These are phyloP conservation scores for Pyronema domesticum DNA, from an alignment of 495 filamentous ascomycete genomes.

Conservation along the genomic window DNA sequence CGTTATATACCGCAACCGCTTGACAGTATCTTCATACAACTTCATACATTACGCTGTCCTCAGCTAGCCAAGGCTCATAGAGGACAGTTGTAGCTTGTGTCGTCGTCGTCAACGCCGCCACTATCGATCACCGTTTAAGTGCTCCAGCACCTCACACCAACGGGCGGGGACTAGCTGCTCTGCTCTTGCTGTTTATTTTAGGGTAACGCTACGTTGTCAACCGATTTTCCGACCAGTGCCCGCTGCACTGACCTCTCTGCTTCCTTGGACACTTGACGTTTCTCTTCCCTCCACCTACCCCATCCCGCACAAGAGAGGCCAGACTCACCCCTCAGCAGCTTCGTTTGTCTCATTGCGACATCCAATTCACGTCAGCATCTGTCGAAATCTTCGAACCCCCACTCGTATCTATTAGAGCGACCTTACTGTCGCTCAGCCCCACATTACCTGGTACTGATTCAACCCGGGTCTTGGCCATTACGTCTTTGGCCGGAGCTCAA, in stretches of 20 bases:
- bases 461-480: no score
- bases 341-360: not conserved
- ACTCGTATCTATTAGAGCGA: no score
- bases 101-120: not conserved
- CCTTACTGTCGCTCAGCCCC: no score
- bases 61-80: not conserved
- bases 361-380: not conserved
- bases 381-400: no score
- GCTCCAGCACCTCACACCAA: not conserved
- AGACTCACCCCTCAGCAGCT: not conserved
- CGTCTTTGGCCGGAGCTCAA: no score
- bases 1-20: no score
- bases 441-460: no score
- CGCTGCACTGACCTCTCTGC: not conserved
- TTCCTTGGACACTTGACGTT: not conserved
- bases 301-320: not conserved
- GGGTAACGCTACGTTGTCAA: not conserved
- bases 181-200: not conserved
- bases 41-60: not conserved
- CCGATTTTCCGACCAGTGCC: not conserved
- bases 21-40: not conserved
- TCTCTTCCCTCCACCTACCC: not conserved
- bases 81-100: not conserved
- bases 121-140: no score
- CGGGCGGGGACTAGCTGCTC: not conserved